A percentile compares a stretch with the other conserved stretches of the same genome.
Conservation (phyloP, 805 yeast species). For the Starmerella cellae region DNA sequence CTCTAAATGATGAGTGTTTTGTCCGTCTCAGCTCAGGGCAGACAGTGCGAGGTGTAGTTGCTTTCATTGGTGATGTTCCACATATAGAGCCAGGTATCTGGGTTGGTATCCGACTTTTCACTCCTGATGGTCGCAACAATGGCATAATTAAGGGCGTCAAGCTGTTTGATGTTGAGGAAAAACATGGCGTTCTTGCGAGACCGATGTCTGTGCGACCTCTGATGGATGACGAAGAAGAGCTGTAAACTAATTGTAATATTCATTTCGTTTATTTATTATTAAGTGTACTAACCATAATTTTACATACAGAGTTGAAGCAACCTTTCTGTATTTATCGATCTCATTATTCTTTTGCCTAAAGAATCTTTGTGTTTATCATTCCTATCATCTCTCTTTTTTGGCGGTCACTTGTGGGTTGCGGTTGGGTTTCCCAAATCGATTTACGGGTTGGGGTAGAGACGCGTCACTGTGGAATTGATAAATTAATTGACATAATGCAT, state of each 20-base stretch:
- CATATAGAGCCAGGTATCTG: conserved; percentile 40
- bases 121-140: conserved; percentile 75
- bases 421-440: no score
- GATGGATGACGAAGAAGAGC: conserved; percentile 41
- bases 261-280: neutral
- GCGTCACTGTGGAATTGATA: no score
- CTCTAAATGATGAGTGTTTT: conserved; percentile 22
- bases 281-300: neutral
- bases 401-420: no score
- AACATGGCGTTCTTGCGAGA: conserved; percentile 67
- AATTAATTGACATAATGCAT: no score
- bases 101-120: conserved; percentile 79
- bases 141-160: conserved; percentile 53
- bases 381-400: no score
- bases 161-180: conserved; percentile 42
- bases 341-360: no score
- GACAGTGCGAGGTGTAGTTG: conserved; percentile 56
- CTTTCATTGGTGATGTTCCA: conserved; percentile 54
- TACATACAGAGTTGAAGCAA: neutral
- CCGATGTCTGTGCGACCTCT: conserved; percentile 60
- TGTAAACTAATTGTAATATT: conserved; percentile 3
- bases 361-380: no score
- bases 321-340: no score
- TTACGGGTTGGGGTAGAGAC: no score
- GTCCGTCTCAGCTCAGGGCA: conserved; percentile 23